A percentile compares a stretch with the other conserved stretches of the same genome.
phyloP scores from a whole-genome alignment of 495 filamentous ascomycete species.

The Penicillium turbatum region DNA sequence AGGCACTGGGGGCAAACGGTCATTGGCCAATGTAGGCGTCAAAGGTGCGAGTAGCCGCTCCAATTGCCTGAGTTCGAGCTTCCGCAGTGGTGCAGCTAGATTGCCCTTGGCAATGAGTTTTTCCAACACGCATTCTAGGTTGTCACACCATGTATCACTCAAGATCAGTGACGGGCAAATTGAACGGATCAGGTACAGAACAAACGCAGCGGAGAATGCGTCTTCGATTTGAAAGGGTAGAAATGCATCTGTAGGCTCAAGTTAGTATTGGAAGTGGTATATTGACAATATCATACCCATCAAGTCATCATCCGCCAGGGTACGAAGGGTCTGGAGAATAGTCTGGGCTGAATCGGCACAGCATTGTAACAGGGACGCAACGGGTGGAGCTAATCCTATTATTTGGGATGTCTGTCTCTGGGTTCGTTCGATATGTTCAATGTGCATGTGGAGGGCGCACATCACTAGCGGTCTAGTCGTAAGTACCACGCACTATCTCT shows the following conservation, averaged over 20 bases:
- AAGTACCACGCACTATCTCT: constrained; percentile 26
- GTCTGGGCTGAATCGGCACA: constrained; percentile 33
- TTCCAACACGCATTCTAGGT: constrained; percentile 23
- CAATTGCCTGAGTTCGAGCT: constrained; percentile 24
- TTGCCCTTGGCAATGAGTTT: constrained; percentile 27
- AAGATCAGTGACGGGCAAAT: constrained; percentile 24
- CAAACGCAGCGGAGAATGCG: constrained; percentile 31
- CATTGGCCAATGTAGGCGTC: constrained; percentile 15
- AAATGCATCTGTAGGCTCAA: constrained; percentile 23
- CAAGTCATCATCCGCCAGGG: constrained; percentile 28
- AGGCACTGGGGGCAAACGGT: background rate
- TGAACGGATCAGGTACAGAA: constrained; percentile 27
- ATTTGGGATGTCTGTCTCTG: constrained; percentile 20
- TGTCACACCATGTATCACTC: constrained; percentile 25
- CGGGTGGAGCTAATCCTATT: constrained; percentile 18
- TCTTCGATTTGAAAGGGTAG: constrained; percentile 34
- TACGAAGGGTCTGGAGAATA: constrained; percentile 30
- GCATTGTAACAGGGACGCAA: constrained; percentile 29
- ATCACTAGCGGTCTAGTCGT: constrained; percentile 32
- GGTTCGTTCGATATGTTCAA: constrained; percentile 26
- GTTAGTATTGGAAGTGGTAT: background rate
- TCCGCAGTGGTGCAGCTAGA: constrained; percentile 24
- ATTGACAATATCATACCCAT: constrained; percentile 15
- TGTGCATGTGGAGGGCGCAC: constrained; percentile 32
- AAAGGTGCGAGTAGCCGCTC: constrained; percentile 28